phyloP scores from a whole-genome alignment of 1,284 basidiomycete species.

The Trametes sp. region DNA sequence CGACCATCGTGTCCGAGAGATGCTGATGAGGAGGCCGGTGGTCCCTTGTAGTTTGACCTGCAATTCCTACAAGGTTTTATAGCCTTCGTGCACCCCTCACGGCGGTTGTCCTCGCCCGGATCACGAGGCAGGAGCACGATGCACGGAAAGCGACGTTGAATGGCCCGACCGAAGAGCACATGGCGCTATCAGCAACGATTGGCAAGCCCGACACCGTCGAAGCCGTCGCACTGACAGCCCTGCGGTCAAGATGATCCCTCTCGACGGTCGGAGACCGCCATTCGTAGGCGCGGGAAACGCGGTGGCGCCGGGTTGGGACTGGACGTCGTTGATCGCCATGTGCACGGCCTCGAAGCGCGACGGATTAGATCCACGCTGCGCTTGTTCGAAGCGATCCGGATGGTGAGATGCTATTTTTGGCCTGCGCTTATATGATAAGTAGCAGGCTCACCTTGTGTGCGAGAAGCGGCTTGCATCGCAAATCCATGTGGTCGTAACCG shows the following conservation, averaged over 20 bases:
- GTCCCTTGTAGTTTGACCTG: conserved; percentile 1
- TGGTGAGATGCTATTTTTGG: conserved; percentile 5
- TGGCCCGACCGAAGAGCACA: conserved; percentile 6
- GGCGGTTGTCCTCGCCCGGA: conserved; percentile 4
- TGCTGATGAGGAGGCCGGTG: neutral
- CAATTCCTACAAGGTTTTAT: neutral
- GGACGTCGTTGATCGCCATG: conserved; percentile 14
- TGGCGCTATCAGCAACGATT: conserved; percentile 15
- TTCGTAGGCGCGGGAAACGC: neutral
- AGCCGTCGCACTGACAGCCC: neutral
- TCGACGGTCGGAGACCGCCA: conserved; percentile 6
- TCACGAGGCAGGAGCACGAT: conserved; percentile 5
- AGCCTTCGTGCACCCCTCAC: neutral
- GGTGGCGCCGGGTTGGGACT: neutral
- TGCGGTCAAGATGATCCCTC: conserved; percentile 8
- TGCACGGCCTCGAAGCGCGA: conserved; percentile 5
- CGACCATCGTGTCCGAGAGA: conserved; percentile 31
- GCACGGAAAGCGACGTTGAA: neutral
- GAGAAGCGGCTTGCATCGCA: conserved; percentile 8
- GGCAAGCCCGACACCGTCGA: conserved; percentile 1
- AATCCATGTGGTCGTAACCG: conserved; percentile 6
- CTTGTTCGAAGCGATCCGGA: neutral
- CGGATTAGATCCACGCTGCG: conserved; percentile 6
- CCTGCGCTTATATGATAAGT: conserved; percentile 15
- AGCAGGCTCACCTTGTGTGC: conserved; percentile 13